phyloP scores from a whole-genome alignment of 805 yeast genomes.

The Schwanniomyces pseudopolymorphus region DNA sequence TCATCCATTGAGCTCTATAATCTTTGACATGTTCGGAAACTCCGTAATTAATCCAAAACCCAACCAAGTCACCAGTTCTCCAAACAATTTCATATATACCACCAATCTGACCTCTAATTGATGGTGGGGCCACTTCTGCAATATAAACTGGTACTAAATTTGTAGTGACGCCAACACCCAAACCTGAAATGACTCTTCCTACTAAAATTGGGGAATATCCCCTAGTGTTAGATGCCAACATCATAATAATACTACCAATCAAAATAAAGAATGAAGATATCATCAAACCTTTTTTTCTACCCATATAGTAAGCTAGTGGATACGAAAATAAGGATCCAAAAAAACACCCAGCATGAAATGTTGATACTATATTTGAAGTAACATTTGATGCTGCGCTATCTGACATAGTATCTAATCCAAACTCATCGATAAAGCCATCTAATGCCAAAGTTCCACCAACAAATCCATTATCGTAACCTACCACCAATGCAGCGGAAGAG shows the following conservation, averaged over 20 bases:
- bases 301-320: constrained; percentile 40
- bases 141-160: constrained; percentile 49
- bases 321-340: constrained; percentile 47
- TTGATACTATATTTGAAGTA: constrained; percentile 44
- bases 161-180: constrained; percentile 53
- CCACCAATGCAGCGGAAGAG: constrained; percentile 48
- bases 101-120: constrained; percentile 44
- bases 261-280: constrained; percentile 39
- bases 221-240: constrained; percentile 26
- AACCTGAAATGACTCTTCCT: constrained; percentile 52
- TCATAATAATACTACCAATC: constrained; percentile 43
- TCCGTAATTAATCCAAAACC: constrained; percentile 53
- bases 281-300: constrained; percentile 39
- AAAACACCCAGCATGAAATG: constrained; percentile 54
- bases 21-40: constrained; percentile 33
- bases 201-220: constrained; percentile 49
- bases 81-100: constrained; percentile 50
- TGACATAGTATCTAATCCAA: constrained; percentile 35
- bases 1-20: constrained; percentile 42
- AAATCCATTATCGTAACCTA: constrained; percentile 57
- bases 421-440: constrained; percentile 43
- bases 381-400: constrained; percentile 21
- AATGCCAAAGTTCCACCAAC: constrained; percentile 53
- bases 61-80: constrained; percentile 48
- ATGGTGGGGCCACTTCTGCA: constrained; percentile 44